Evolutionary conservation across 768 basidiomycete genomes (phyloP).

Genomic region (Dioszegia hungarica): DNA sequence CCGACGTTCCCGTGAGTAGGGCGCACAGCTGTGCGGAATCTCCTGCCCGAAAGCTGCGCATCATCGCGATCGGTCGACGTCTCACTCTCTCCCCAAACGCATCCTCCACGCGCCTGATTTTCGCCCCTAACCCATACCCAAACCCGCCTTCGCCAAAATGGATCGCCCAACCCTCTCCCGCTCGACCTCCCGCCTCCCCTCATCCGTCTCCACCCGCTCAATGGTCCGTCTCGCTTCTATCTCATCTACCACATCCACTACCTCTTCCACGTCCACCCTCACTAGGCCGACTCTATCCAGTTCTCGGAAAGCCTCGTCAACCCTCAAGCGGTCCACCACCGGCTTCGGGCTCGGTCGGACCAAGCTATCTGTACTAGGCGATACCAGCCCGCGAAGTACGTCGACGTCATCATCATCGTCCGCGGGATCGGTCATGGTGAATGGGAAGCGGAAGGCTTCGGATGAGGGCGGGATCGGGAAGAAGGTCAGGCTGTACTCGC

Average conservation of each 20-base stretch:
- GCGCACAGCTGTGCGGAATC: no score
- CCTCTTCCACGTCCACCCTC: not conserved
- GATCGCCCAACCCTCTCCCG: not conserved
- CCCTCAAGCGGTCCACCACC: not conserved
- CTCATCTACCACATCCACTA: not conserved
- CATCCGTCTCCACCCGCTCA: slow-evolving; percentile 13
- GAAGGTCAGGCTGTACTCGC: slow-evolving; percentile 2
- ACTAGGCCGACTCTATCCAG: slow-evolving; percentile 5
- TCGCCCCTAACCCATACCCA: not conserved
- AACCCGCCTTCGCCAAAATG: not conserved
- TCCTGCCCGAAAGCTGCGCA: no score
- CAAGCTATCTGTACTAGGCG: not conserved
- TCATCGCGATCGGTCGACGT: no score
- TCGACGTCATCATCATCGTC: not conserved
- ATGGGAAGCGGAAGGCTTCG: not conserved
- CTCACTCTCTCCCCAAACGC: no score
- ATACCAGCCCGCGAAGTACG: not conserved
- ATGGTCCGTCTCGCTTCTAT: slow-evolving; percentile 9
- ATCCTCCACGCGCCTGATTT: slow-evolving; percentile 14
- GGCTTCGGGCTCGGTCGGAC: not conserved
- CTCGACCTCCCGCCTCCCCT: slow-evolving; percentile 3
- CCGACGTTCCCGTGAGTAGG: no score
- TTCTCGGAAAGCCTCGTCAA: not conserved
- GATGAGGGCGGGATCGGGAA: not conserved
- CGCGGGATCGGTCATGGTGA: not conserved